Conservation (phyloP, 2,329 filamentous ascomycete genomes). For the Ophiostoma triangulosporum region DNA sequence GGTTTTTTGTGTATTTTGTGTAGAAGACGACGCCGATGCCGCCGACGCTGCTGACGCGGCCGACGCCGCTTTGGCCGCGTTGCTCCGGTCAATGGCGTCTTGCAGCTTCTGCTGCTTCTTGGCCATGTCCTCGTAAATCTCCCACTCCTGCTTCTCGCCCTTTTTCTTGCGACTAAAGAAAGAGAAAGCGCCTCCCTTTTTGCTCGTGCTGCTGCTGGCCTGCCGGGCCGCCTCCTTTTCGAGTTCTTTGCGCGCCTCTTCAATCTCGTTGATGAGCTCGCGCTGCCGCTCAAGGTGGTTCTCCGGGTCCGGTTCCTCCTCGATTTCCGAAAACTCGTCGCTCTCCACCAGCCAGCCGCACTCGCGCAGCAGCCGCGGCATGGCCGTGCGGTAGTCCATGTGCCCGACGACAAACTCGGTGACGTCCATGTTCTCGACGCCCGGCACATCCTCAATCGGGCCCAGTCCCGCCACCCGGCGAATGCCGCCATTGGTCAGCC, state of each 20-base stretch:
- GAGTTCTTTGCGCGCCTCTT: constrained; percentile 78
- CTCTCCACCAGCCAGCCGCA: constrained; percentile 86
- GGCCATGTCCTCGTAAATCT: constrained; percentile 65
- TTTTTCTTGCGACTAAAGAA: constrained; percentile 78
- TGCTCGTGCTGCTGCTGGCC: constrained; percentile 20
- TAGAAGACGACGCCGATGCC: constrained; percentile 13
- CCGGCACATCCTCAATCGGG: constrained; percentile 59
- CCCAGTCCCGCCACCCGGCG: constrained; percentile 76
- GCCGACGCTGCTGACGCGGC: no score
- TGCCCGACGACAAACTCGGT: constrained; percentile 79
- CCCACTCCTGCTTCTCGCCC: constrained; percentile 75
- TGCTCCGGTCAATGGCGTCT: neutral
- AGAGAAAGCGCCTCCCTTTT: constrained; percentile 43
- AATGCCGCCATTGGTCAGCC: constrained; percentile 83
- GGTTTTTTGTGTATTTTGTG: constrained; percentile 24
- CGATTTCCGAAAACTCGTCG: constrained; percentile 91
- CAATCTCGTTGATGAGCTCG: constrained; percentile 91
- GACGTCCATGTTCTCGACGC: constrained; percentile 79
- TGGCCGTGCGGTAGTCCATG: constrained; percentile 90
- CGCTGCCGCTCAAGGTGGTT: constrained; percentile 78
- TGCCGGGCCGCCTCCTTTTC: constrained; percentile 74
- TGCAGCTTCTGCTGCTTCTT: constrained; percentile 6
- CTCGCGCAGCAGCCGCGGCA: constrained; percentile 75
- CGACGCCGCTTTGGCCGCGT: neutral
- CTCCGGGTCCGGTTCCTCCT: constrained; percentile 93